Percentiles rank a stretch among this genome's conserved stretches.
phyloP scores from a whole-genome alignment of 495 filamentous ascomycete species.

The Poronia punctata region DNA sequence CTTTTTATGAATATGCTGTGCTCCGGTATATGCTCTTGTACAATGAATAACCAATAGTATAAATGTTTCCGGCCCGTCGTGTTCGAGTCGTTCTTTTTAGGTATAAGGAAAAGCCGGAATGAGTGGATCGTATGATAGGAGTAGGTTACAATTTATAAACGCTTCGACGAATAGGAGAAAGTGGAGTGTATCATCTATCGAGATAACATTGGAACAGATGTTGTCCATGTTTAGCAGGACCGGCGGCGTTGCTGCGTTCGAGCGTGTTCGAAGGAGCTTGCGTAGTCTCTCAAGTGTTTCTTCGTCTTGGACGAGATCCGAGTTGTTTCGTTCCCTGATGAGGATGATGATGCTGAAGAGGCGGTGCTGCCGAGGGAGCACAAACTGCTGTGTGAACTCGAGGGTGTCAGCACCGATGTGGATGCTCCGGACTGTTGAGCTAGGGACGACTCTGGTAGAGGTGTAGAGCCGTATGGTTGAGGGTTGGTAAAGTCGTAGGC shows the following conservation, averaged over 20 bases:
- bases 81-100: slow-evolving; percentile 21
- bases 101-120: slow-evolving; percentile 18
- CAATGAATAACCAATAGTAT: slow-evolving; percentile 39
- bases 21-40: slow-evolving; percentile 47
- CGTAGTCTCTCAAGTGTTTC: slow-evolving; percentile 77
- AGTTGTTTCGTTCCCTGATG: slow-evolving; percentile 43
- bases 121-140: slow-evolving; percentile 31
- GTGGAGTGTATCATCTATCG: slow-evolving; percentile 17
- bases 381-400: slow-evolving; percentile 78
- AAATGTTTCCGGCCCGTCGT: slow-evolving; percentile 18
- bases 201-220: slow-evolving; percentile 5
- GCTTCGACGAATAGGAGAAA: slow-evolving; percentile 17
- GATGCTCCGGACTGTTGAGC: slow-evolving; percentile 32
- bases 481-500: slow-evolving; percentile 60
- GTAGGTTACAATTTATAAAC: slow-evolving; percentile 18
- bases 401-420: slow-evolving; percentile 55
- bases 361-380: slow-evolving; percentile 65
- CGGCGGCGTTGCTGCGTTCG: slow-evolving; percentile 45
- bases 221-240: slow-evolving; percentile 30
- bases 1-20: slow-evolving; percentile 48
- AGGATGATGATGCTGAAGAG: no score
- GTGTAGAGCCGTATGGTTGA: slow-evolving; percentile 38
- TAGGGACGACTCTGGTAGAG: slow-evolving; percentile 20
- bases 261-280: slow-evolving; percentile 78
- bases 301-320: slow-evolving; percentile 67